Evolutionary conservation across 306 rosid genomes (phyloP), one percentile per base, ranked within the genome.

Genomic region (Rosa persica): DNA sequence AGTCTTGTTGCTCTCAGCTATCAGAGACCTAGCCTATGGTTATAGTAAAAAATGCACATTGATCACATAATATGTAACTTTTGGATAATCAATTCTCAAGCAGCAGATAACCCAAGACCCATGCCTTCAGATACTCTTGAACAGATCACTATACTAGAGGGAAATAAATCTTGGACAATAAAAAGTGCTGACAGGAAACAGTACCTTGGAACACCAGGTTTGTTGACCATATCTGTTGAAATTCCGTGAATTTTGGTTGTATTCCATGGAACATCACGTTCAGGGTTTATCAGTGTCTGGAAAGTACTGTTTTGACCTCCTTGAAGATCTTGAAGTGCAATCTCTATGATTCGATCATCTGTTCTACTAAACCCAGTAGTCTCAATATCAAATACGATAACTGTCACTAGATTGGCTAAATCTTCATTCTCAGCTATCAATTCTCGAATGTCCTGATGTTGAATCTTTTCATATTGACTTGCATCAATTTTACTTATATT

Each of bases 221-320:
- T 81, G 72, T 64, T 80, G 77, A 95, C 97, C 99, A 86, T 91
- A 54, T 60, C 62, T 51, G 76, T 81, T 52, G 89, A 84, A 76
- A 95, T 95, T 74, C 87, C 87, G 73, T 95, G 97, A 62, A 92
- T 46, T 25, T 19, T 9, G 77, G 93, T 75, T 76, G 93, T 71
- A 86, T 93, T 91, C 47, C 27, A 20, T 60, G 78, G 47, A 76
- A 95, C 64, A 66, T 8, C 0, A 71, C 92, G 76, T 67, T 84
- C 90, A 34, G 99, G 99, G 80, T 95, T 93, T 78, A 95, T 91
- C 39, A 95, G 85, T 61, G 99, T 89, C 83, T 92, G 91, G 82
- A 95, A 93, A 70, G 97, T 89, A 87, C 99, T 95, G 58, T 91
- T 86, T 48, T 85, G 83, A 79, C 99, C 99, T 19, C 99, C 99